A percentile compares a stretch with the other conserved stretches of the same genome.
Evolutionary conservation across 2,329 filamentous ascomycete species (phyloP).

Genomic region (Drechmeria coniospora): DNA sequence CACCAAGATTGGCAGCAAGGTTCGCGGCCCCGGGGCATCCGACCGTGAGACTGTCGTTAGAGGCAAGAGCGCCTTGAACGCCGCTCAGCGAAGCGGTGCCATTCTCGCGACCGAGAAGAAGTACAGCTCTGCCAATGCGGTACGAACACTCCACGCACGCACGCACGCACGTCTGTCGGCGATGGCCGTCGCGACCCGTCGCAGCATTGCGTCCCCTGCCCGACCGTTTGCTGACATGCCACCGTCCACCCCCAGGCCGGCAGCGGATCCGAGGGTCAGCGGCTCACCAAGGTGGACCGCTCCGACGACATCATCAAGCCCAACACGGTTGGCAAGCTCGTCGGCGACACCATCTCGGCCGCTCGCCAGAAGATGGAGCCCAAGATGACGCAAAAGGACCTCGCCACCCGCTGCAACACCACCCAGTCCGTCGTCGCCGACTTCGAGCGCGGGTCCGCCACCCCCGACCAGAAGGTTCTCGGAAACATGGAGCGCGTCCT

Average conservation of each 20-base stretch:
- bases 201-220: too few species aligned
- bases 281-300: slow-evolving; percentile 93
- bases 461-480: slow-evolving; percentile 74
- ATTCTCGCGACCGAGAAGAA: slow-evolving; percentile 89
- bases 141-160: slow-evolving; percentile 10
- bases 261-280: slow-evolving; percentile 58
- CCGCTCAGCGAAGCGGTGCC: slow-evolving; percentile 66
- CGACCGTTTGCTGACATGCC: slow-evolving; percentile 8
- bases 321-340: slow-evolving; percentile 69
- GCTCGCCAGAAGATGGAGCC: slow-evolving; percentile 69
- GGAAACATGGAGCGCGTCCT: slow-evolving; percentile 66
- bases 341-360: slow-evolving; percentile 70
- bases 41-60: slow-evolving; percentile 78
- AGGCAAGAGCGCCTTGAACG: slow-evolving; percentile 72
- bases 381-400: slow-evolving; percentile 89
- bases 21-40: slow-evolving; percentile 47
- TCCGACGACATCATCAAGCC: slow-evolving; percentile 95
- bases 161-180: not conserved
- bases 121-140: slow-evolving; percentile 53
- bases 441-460: slow-evolving; percentile 66
- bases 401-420: slow-evolving; percentile 80
- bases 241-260: slow-evolving; percentile 11
- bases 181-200: too few species aligned
- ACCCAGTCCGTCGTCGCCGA: slow-evolving; percentile 65
- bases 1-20: slow-evolving; percentile 89